Evolutionary conservation across 225 moss, liverwort and hornwort species (phyloP), one percentile per base, ranked within the genome.

Genomic region (Climacium dendroides): DNA sequence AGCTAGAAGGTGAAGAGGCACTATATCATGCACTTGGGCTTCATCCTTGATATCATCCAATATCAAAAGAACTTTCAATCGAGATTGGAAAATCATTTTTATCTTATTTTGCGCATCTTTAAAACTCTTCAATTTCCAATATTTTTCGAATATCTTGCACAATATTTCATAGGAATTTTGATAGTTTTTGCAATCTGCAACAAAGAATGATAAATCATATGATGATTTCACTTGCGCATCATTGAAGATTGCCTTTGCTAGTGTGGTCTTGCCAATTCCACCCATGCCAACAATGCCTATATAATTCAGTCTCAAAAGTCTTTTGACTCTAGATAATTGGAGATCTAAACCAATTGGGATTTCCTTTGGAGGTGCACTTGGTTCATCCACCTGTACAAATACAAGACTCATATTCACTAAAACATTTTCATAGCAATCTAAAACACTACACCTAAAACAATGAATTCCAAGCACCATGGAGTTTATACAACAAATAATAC

Each of bases 291-390:
- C 2, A 0, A 73, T 73, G 2, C 72, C 72, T 17, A 47, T 29
- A 47, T 73, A 73, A 5, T 73, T 59, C 19, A 32, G 7, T 3
- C 2, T 19, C 19, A 50, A 34, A 50, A 74, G 50, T 3, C 5
- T 3, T 32, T 3, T 13, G 0, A 8, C 8, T 34, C 22, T 13
- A 48, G 34, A 22, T 22, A 50, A 12, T 12, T 50, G 74, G 3
- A 22, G 32, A 19, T 34, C 5, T 2, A 74, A 34, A 22, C 8
- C 34, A 50, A 74, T 0, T 0, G 0, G 3, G 19, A 29, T 1
- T 47, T 47, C 18, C 29, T 47, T 11, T 18, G 6, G 18, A 47
- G 47, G 47, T 29, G 30, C 4, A 29, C 6, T 47, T 29, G 1
- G 0, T 19, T 18, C 47, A 47, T 30, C 13, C 1, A 34, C 50